Percentiles rank a stretch among this genome's conserved stretches.
phyloP scores from a whole-genome alignment of 805 yeast species.

The Ogataea thermomethanolica region DNA sequence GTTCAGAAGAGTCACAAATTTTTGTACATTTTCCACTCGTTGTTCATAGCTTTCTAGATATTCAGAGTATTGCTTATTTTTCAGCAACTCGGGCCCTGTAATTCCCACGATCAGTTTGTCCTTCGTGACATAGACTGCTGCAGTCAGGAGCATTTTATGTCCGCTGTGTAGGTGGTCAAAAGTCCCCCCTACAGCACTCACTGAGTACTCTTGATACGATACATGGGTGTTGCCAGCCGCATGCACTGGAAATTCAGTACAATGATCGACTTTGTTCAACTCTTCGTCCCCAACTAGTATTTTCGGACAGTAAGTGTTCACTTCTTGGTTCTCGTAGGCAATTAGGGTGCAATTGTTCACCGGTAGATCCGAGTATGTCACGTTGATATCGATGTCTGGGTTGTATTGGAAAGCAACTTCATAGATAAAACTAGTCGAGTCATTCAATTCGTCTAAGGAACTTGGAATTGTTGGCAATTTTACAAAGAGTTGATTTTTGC shows the following conservation, averaged over 20 bases:
- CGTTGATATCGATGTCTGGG: background rate
- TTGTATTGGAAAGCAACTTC: background rate
- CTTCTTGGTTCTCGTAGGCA: background rate
- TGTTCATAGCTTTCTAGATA: constrained; percentile 54
- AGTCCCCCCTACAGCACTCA: constrained; percentile 85
- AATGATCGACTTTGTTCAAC: background rate
- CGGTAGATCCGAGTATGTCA: background rate
- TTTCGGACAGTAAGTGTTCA: background rate
- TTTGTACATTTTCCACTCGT: constrained; percentile 45
- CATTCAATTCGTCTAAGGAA: constrained; percentile 1
- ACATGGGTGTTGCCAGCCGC: background rate
- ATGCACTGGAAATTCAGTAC: too few relatives aligned
- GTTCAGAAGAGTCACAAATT: constrained; percentile 47
- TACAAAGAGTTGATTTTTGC: background rate
- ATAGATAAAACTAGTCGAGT: background rate
- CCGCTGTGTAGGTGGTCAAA: constrained; percentile 97
- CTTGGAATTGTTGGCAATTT: background rate
- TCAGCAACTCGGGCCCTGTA: constrained; percentile 70
- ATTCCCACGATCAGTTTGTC: constrained; percentile 70
- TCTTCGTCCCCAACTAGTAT: background rate
- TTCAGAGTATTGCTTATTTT: constrained; percentile 70
- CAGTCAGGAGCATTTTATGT: constrained; percentile 77
- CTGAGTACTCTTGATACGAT: constrained; percentile 11
- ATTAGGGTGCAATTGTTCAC: background rate
- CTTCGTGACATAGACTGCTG: constrained; percentile 61